Percentiles rank a stretch among this genome's conserved stretches.
Conservation (phyloP, 2,329 filamentous ascomycete species). For the Coniochaeta prunicola region DNA sequence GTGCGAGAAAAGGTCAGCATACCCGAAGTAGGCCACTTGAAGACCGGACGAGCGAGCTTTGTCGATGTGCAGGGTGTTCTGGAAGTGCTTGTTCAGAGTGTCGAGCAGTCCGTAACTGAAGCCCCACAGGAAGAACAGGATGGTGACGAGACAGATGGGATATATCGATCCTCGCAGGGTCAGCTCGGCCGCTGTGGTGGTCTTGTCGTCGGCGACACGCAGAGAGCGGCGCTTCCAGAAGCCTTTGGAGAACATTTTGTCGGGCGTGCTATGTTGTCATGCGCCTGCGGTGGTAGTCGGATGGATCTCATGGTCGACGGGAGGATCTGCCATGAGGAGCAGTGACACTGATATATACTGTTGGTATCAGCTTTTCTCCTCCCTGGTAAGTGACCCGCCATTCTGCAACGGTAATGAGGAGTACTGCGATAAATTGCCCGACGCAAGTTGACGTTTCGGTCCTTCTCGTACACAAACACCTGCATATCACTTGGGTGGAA, state of each 20-base stretch:
- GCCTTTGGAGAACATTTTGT: constrained; percentile 33
- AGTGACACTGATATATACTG: no score
- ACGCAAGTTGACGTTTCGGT: not conserved
- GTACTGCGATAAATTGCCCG: not conserved
- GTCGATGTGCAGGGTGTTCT: constrained; percentile 45
- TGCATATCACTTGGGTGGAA: not conserved
- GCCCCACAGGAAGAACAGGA: constrained; percentile 59
- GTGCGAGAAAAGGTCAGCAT: constrained; percentile 11
- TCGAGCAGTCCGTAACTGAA: constrained; percentile 51
- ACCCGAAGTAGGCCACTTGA: constrained; percentile 59
- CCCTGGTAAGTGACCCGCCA: not conserved
- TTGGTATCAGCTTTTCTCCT: not conserved
- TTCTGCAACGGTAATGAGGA: not conserved
- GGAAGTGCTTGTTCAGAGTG: constrained; percentile 47
- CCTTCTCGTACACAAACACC: no score
- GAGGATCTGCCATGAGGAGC: no score
- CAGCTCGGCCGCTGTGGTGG: constrained; percentile 43
- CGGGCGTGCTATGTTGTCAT: not conserved
- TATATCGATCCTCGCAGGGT: constrained; percentile 60
- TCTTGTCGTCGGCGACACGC: constrained; percentile 31
- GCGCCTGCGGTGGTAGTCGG: no score
- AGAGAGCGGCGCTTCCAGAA: constrained; percentile 39
- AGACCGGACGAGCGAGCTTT: constrained; percentile 53
- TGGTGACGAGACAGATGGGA: constrained; percentile 58
- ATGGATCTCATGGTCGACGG: no score